Percentiles rank a stretch among this genome's conserved stretches.
phyloP scores from a whole-genome alignment of 768 basidiomycete genomes.

The Suillus alpinus region DNA sequence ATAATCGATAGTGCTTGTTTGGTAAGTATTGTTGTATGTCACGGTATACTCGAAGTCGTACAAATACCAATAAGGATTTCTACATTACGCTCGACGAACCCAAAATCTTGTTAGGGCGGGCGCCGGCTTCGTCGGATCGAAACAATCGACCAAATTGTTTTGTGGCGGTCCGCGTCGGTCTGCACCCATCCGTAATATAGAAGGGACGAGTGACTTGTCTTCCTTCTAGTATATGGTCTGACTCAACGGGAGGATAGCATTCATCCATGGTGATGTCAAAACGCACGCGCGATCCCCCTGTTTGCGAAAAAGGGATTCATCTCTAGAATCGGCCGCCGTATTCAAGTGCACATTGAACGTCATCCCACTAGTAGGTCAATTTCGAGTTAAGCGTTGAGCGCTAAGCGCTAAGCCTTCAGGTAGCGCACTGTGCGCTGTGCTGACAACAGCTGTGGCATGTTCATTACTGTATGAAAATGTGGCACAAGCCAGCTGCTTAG shows the following conservation, averaged over 20 bases:
- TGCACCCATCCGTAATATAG: background rate
- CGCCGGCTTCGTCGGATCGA: background rate
- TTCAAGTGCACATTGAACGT: background rate
- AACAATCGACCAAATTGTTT: background rate
- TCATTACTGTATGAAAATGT: background rate
- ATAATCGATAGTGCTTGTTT: background rate
- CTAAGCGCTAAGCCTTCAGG: background rate
- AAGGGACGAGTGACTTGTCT: background rate
- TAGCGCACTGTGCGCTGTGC: background rate
- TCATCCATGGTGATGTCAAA: too few relatives aligned
- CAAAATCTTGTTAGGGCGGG: background rate
- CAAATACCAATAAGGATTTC: background rate
- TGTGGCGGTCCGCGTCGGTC: background rate
- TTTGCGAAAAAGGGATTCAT: background rate
- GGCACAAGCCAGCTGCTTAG: background rate
- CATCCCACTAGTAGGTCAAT: too few relatives aligned
- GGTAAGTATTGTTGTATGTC: background rate
- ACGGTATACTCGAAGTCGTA: background rate
- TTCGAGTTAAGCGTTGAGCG: too few relatives aligned
- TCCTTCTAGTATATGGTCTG: background rate
- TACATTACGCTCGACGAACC: background rate
- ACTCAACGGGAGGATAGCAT: background rate
- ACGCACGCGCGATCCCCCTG: too few relatives aligned
- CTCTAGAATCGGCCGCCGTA: background rate
- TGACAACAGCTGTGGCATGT: background rate